phyloP scores from a whole-genome alignment of 2,329 filamentous ascomycete genomes.

The Penicillium digitatum region DNA sequence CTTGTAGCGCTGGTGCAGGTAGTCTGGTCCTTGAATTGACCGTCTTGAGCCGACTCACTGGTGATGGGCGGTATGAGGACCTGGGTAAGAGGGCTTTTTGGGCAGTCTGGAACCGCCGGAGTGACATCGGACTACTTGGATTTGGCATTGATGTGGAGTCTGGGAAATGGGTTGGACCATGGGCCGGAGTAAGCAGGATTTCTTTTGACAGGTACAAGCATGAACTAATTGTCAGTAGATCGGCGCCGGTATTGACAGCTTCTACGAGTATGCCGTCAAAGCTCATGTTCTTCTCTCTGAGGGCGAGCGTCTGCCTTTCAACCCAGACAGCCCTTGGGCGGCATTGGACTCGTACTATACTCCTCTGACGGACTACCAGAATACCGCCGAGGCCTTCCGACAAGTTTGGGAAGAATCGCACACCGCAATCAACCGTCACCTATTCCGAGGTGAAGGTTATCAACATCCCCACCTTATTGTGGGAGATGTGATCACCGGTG shows the following conservation, averaged over 20 bases:
- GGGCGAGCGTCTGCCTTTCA: constrained; percentile 45
- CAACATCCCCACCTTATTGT: constrained; percentile 93
- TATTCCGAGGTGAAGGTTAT: constrained; percentile 71
- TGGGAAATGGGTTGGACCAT: constrained; percentile 81
- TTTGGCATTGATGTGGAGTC: constrained; percentile 89
- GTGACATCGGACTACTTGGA: constrained; percentile 80
- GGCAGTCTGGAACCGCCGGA: constrained; percentile 90
- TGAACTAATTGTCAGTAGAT: constrained; percentile 50
- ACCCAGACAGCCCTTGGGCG: constrained; percentile 42
- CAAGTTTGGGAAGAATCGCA: constrained; percentile 81
- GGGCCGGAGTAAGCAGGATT: constrained; percentile 59
- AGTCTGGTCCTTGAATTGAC: constrained; percentile 92
- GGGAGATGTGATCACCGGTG: constrained; percentile 81
- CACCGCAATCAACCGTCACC: constrained; percentile 78
- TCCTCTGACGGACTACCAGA: constrained; percentile 60
- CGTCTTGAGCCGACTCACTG: constrained; percentile 80
- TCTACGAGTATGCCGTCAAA: constrained; percentile 97
- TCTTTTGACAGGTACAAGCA: background rate
- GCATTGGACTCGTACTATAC: constrained; percentile 62
- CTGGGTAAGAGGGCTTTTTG: constrained; percentile 90
- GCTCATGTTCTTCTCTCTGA: constrained; percentile 86
- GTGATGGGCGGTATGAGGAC: constrained; percentile 81
- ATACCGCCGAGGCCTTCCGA: constrained; percentile 74
- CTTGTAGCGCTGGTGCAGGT: constrained; percentile 93
- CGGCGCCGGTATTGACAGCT: constrained; percentile 93